phyloP scores from a whole-genome alignment of 805 yeast genomes.

The Zygoascus biomembranicola region DNA sequence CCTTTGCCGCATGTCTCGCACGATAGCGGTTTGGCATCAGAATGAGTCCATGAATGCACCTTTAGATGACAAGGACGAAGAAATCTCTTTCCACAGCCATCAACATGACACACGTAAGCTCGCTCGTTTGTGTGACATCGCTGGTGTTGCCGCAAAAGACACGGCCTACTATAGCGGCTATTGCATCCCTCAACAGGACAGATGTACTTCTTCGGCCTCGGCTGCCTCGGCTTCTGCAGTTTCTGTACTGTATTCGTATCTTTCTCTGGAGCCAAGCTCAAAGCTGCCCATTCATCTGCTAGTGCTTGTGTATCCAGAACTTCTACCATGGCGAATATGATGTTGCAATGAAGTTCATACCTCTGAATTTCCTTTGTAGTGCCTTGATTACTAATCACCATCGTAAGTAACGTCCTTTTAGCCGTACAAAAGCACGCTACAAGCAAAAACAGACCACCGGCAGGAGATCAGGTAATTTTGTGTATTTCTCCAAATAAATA shows the following conservation, averaged over 20 bases:
- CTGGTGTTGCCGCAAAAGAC: not conserved
- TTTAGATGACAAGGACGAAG: not conserved
- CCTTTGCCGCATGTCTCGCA: not conserved
- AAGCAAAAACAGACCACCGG: too few relatives aligned
- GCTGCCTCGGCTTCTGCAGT: not conserved
- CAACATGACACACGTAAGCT: not conserved
- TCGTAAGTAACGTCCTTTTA: too few relatives aligned
- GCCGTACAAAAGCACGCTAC: too few relatives aligned
- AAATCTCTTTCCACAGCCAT: not conserved
- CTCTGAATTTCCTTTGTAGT: too few relatives aligned
- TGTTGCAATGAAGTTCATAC: too few relatives aligned
- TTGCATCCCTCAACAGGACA: not conserved
- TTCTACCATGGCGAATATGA: not conserved
- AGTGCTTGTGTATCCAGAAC: not conserved
- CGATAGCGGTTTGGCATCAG: not conserved
- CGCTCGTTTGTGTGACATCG: not conserved
- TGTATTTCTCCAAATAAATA: too few relatives aligned
- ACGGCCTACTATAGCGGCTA: not conserved
- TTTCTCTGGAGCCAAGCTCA: not conserved
- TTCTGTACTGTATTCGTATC: not conserved
- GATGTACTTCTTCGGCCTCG: not conserved
- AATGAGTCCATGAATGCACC: not conserved
- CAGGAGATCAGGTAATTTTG: too few relatives aligned
- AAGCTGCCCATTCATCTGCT: not conserved
- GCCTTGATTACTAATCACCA: too few relatives aligned